Evolutionary conservation across 441 rosid genomes (phyloP).

Genomic region (Erysimum pusillum): DNA sequence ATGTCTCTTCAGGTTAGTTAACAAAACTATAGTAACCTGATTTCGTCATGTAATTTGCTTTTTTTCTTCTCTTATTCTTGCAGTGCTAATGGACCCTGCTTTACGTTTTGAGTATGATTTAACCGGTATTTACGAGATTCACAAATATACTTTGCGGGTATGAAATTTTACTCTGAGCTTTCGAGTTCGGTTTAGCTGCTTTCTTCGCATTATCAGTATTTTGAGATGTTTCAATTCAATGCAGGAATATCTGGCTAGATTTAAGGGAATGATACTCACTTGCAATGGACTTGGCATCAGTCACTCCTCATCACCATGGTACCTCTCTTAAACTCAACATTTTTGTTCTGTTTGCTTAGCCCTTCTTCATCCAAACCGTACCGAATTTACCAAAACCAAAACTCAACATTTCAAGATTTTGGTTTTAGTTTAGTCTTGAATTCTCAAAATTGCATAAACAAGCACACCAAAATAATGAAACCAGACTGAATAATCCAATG

Average conservation of each 20-base stretch:
- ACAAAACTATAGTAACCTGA: too few relatives aligned
- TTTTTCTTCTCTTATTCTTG: slow-evolving; percentile 34
- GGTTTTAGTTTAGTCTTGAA: neutral
- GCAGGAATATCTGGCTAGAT: slow-evolving; percentile 88
- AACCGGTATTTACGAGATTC: slow-evolving; percentile 76
- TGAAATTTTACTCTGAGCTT: slow-evolving; percentile 47
- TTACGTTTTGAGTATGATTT: slow-evolving; percentile 78
- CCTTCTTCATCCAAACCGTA: neutral
- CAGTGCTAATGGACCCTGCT: slow-evolving; percentile 79
- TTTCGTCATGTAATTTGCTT: slow-evolving; percentile 11
- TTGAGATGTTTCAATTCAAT: too few relatives aligned
- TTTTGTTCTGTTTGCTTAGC: neutral
- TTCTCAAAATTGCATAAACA: neutral
- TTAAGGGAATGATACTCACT: slow-evolving; percentile 89
- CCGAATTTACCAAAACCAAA: neutral
- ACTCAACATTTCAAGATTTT: too few relatives aligned
- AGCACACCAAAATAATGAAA: neutral
- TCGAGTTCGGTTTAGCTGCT: too few relatives aligned
- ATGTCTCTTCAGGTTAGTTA: too few relatives aligned
- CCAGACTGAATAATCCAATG: neutral
- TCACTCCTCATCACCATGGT: slow-evolving; percentile 62
- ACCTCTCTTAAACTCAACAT: slow-evolving; percentile 18
- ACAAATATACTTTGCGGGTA: slow-evolving; percentile 80
- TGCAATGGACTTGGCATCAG: slow-evolving; percentile 87
- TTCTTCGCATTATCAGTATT: too few relatives aligned